Percentiles rank a stretch among this genome's conserved stretches.
Conservation (phyloP, 1,139 yeast species). For the Debaryomycetaceae sp. region DNA sequence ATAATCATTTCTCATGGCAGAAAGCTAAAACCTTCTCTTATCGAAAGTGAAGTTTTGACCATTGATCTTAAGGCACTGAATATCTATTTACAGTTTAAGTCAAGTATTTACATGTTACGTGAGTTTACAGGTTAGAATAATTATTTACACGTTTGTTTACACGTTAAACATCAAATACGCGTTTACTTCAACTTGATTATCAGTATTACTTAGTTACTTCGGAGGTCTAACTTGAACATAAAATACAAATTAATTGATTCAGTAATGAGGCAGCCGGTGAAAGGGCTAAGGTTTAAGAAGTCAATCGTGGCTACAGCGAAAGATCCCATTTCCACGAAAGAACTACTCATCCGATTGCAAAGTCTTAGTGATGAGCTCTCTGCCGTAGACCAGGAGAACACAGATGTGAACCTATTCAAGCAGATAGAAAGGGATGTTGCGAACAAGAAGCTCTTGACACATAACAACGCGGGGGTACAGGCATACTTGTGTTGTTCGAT, state of each 20-base stretch:
- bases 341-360: constrained; percentile 43
- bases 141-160: constrained; percentile 2
- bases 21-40: too few species aligned
- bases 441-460: constrained; percentile 55
- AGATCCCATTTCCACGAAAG: constrained; percentile 57
- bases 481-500: constrained; percentile 72
- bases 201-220: neutral
- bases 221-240: neutral
- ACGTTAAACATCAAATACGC: constrained; percentile 1
- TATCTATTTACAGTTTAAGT: too few species aligned
- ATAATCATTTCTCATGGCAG: too few species aligned
- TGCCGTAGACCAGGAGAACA: constrained; percentile 56
- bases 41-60: too few species aligned
- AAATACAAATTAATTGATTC: constrained; percentile 1
- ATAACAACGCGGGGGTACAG: constrained; percentile 68
- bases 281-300: constrained; percentile 34
- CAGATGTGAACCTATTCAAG: constrained; percentile 44
- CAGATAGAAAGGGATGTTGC: constrained; percentile 50
- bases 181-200: neutral
- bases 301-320: constrained; percentile 53
- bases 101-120: constrained; percentile 4
- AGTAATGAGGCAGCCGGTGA: neutral
- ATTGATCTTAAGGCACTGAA: too few species aligned
- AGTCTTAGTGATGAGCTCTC: constrained; percentile 60
- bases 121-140: neutral